phyloP scores from a whole-genome alignment of 805 yeast species.

The Candida maesae region DNA sequence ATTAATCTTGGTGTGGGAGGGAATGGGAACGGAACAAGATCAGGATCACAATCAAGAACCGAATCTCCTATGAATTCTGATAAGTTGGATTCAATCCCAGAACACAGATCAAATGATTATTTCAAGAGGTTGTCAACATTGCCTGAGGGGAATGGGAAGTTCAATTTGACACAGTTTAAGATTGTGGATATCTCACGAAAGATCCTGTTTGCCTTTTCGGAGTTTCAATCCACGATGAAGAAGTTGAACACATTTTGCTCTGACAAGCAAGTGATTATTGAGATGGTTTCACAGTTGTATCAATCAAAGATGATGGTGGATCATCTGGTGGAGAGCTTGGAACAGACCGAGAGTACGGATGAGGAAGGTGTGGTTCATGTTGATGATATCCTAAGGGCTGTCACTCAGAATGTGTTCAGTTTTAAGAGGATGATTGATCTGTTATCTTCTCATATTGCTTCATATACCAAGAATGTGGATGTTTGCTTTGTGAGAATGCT shows the following conservation, averaged over 20 bases:
- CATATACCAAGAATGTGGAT: constrained; percentile 55
- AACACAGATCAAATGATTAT: constrained; percentile 56
- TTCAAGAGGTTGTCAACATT: constrained; percentile 62
- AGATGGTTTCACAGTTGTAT: constrained; percentile 48
- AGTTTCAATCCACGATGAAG: constrained; percentile 56
- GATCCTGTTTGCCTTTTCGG: constrained; percentile 57
- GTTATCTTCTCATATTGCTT: constrained; percentile 43
- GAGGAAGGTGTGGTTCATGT: constrained; percentile 10
- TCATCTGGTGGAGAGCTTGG: constrained; percentile 52
- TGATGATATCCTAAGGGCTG: constrained; percentile 15
- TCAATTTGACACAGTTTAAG: constrained; percentile 17
- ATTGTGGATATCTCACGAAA: constrained; percentile 52
- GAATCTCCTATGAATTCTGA: constrained; percentile 14
- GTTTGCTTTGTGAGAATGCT: constrained; percentile 62
- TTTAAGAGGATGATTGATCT: constrained; percentile 49
- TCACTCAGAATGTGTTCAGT: constrained; percentile 27
- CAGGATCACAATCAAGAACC: constrained; percentile 5
- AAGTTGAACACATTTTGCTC: constrained; percentile 54
- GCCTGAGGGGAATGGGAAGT: constrained; percentile 48
- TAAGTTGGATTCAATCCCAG: constrained; percentile 27
- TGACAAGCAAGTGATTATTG: constrained; percentile 51
- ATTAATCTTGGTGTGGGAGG: too few species aligned
- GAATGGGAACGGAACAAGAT: too few species aligned
- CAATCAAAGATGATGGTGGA: constrained; percentile 53
- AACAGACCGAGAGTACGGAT: constrained; percentile 37